Evolutionary conservation across 2,329 filamentous ascomycete species (phyloP).

Genomic region (Pestalotiopsis fici): DNA sequence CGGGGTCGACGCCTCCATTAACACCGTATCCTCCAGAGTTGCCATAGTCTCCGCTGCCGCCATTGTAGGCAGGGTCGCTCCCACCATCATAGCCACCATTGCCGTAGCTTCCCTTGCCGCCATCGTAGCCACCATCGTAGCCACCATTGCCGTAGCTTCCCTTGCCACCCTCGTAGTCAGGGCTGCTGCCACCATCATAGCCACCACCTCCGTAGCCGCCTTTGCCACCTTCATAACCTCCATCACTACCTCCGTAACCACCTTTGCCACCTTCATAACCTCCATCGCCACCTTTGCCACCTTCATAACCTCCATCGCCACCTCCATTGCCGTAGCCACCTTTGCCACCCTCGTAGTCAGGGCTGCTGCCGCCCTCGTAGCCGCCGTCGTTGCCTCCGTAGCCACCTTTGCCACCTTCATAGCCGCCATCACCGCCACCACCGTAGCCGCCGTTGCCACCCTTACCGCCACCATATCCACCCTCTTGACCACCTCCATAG

Average conservation of each 20-base stretch:
- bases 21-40: not conserved
- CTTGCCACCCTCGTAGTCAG: not conserved
- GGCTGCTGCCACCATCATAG: not conserved
- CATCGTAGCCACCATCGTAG: not conserved
- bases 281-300: not conserved
- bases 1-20: not conserved
- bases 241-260: not conserved
- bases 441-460: not conserved
- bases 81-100: not conserved
- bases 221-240: not conserved
- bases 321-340: not conserved
- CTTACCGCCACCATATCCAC: not conserved
- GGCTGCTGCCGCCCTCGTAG: not conserved
- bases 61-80: not conserved
- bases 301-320: not conserved
- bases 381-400: not conserved
- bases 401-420: not conserved
- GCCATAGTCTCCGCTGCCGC: not conserved
- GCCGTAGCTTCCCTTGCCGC: not conserved
- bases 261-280: not conserved
- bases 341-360: not conserved
- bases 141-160: not conserved
- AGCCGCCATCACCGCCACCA: not conserved
- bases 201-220: not conserved
- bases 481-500: not conserved